These are phyloP conservation scores for Nemania sp. DNA, from an alignment of 2,329 filamentous ascomycete genomes.

Conservation along the genomic window DNA sequence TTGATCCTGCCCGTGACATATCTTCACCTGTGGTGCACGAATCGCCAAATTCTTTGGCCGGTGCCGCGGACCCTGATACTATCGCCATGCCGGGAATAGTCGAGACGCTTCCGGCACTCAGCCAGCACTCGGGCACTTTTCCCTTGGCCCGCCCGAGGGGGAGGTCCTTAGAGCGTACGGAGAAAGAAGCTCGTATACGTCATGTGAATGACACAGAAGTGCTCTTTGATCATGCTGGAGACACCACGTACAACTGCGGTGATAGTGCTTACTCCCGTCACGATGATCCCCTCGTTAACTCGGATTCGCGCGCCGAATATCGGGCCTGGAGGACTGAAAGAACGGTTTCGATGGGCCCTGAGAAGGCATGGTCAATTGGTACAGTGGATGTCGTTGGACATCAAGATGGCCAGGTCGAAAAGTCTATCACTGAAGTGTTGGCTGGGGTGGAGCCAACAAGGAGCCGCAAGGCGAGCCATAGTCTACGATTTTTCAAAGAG, in stretches of 20 bases:
- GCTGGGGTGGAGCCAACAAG: conserved; percentile 64
- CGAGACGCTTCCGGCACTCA: conserved; percentile 41
- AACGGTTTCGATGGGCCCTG: conserved; percentile 49
- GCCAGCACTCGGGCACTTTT: conserved; percentile 42
- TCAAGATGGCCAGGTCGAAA: conserved; percentile 62
- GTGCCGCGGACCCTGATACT: conserved; percentile 29
- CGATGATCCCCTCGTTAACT: conserved; percentile 26
- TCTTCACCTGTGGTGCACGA: conserved; percentile 28
- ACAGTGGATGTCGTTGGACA: conserved; percentile 52
- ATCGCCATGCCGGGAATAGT: conserved; percentile 39
- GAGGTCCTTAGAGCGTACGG: conserved; percentile 48
- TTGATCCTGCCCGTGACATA: conserved; percentile 39
- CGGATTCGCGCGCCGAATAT: conserved; percentile 38
- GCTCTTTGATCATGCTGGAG: conserved; percentile 37
- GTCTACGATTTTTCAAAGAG: conserved; percentile 68
- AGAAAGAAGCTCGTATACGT: conserved; percentile 45
- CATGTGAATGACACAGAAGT: conserved; percentile 35
- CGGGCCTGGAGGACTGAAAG: conserved; percentile 47
- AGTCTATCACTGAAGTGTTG: conserved; percentile 65
- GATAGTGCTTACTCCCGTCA: conserved; percentile 19
- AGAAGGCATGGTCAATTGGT: conserved; percentile 68
- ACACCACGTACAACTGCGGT: conserved; percentile 39
- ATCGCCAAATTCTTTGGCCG: conserved; percentile 16
- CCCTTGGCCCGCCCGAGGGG: conserved; percentile 40
- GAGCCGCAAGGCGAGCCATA: conserved; percentile 70